phyloP scores from a whole-genome alignment of 129 eudicot species.

The Centaurea solstitialis region DNA sequence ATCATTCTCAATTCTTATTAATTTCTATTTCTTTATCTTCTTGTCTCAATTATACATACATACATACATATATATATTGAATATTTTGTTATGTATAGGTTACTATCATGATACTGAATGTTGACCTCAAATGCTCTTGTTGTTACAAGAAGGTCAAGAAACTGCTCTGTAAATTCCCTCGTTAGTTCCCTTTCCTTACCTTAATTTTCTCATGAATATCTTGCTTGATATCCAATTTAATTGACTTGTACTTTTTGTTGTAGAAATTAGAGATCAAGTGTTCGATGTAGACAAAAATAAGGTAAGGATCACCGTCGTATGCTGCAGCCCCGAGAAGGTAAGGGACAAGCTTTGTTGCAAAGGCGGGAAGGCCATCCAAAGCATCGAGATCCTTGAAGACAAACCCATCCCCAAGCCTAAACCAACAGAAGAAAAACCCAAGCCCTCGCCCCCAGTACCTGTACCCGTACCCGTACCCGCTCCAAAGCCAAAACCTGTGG shows the following conservation, averaged over 20 bases:
- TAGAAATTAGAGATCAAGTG: constrained; percentile 77
- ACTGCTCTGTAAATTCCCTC: constrained; percentile 74
- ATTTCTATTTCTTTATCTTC: neutral
- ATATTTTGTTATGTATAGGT: constrained; percentile 24
- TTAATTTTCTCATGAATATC: neutral
- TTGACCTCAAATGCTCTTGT: constrained; percentile 70
- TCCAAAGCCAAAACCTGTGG: constrained; percentile 18
- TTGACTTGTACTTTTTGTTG: neutral
- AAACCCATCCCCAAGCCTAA: constrained; percentile 23
- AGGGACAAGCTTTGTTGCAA: constrained; percentile 73
- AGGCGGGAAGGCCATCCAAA: constrained; percentile 58
- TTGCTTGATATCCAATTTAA: neutral
- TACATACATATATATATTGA: neutral
- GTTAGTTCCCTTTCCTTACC: constrained; percentile 27
- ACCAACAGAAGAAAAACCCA: constrained; percentile 23
- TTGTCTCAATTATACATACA: neutral
- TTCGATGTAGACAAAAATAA: constrained; percentile 65
- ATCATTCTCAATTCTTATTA: neutral
- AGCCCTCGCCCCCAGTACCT: constrained; percentile 7
- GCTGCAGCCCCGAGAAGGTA: constrained; percentile 83
- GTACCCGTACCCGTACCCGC: neutral
- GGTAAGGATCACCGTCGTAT: constrained; percentile 66
- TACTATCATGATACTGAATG: constrained; percentile 73
- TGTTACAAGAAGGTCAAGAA: constrained; percentile 90
- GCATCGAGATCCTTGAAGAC: constrained; percentile 61